phyloP scores from a whole-genome alignment of 1,284 basidiomycete genomes.

The Malassezia sp. region DNA sequence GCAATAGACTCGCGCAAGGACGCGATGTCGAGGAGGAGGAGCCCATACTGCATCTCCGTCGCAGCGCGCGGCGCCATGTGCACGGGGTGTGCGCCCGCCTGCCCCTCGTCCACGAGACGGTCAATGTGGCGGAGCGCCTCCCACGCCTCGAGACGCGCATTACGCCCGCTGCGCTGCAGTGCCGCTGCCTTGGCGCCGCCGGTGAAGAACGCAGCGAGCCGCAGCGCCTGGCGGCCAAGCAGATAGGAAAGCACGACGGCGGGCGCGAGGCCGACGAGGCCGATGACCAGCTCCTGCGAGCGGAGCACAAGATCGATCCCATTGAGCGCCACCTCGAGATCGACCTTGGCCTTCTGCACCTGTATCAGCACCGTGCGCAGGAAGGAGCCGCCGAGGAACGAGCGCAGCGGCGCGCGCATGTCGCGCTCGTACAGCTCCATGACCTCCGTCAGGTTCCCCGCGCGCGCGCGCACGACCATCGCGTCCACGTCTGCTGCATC shows the following conservation, averaged over 20 bases:
- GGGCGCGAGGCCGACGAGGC: slow-evolving; percentile 90
- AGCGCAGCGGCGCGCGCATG: slow-evolving; percentile 70
- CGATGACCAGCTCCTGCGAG: slow-evolving; percentile 91
- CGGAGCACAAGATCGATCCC: slow-evolving; percentile 84
- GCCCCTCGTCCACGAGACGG: slow-evolving; percentile 25
- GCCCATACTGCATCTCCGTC: slow-evolving; percentile 57
- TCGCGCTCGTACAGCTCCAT: slow-evolving; percentile 83
- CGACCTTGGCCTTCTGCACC: slow-evolving; percentile 92
- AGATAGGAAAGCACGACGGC: slow-evolving; percentile 68
- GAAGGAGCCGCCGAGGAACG: slow-evolving; percentile 68
- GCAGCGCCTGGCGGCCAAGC: slow-evolving; percentile 45
- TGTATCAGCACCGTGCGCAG: slow-evolving; percentile 80
- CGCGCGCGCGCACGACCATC: slow-evolving; percentile 53
- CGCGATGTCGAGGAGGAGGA: slow-evolving; percentile 62
- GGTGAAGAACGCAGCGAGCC: slow-evolving; percentile 48
- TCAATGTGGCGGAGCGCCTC: slow-evolving; percentile 35
- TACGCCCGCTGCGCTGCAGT: not conserved
- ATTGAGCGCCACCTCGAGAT: slow-evolving; percentile 72
- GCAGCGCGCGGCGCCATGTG: not conserved
- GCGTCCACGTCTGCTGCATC: slow-evolving; percentile 54
- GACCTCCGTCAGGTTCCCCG: slow-evolving; percentile 78
- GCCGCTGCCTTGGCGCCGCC: not conserved
- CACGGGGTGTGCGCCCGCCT: too few relatives aligned
- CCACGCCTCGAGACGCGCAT: slow-evolving; percentile 12
- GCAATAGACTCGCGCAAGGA: slow-evolving; percentile 53